Evolutionary conservation across 345 rosid species (phyloP).

Genomic region (Eucalyptus cladocalyx): DNA sequence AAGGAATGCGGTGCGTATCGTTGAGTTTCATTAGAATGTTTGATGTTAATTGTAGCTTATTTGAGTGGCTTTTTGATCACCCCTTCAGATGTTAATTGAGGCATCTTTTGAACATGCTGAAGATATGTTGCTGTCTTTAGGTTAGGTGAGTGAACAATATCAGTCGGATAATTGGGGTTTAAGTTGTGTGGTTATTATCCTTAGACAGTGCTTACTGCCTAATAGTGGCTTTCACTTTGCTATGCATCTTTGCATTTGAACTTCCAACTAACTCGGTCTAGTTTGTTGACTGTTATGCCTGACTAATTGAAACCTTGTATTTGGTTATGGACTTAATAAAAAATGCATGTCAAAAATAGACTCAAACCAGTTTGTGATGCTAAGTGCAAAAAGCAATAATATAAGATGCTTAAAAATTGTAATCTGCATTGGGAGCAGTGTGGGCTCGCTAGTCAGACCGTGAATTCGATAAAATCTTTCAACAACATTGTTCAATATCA

Average conservation of each 20-base stretch:
- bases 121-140: background rate
- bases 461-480: background rate
- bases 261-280: background rate
- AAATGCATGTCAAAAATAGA: background rate
- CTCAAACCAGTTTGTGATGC: background rate
- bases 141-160: background rate
- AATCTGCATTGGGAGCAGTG: background rate
- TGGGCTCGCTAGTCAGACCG: background rate
- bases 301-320: background rate
- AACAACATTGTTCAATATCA: background rate
- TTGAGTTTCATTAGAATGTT: background rate
- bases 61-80: background rate
- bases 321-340: background rate
- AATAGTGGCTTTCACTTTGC: background rate
- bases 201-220: background rate
- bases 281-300: background rate
- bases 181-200: background rate
- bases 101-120: background rate
- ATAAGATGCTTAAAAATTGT: background rate
- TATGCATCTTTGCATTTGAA: background rate
- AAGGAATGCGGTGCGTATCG: conserved; percentile 62
- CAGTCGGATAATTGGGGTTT: background rate
- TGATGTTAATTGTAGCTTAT: background rate
- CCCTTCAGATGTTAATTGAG: background rate
- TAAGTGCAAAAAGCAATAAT: background rate